Evolutionary conservation across 2,329 filamentous ascomycete genomes (phyloP).

Genomic region (Monilinia vaccinii-corymbosi): DNA sequence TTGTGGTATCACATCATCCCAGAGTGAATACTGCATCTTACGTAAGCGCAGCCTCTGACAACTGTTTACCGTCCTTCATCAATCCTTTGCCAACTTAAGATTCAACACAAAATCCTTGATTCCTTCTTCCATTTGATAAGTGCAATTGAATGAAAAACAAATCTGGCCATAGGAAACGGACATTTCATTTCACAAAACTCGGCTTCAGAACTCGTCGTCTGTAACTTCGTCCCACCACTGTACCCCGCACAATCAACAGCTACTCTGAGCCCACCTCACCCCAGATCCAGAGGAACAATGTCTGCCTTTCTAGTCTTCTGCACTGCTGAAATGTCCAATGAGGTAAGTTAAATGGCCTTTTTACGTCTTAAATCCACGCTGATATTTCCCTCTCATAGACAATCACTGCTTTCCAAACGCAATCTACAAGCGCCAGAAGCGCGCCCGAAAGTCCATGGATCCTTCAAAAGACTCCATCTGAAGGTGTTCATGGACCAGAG

Average conservation of each 20-base stretch:
- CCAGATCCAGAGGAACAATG: neutral
- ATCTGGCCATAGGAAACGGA: neutral
- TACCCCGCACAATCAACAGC: neutral
- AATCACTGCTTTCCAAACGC: neutral
- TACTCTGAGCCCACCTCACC: neutral
- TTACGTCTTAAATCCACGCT: neutral
- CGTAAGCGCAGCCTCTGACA: neutral
- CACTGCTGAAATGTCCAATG: neutral
- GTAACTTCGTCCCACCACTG: neutral
- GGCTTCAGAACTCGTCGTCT: neutral
- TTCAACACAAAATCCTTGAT: neutral
- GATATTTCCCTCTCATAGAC: neutral
- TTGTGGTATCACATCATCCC: neutral
- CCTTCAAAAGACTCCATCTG: neutral
- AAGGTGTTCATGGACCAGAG: neutral
- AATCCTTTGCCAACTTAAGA: neutral
- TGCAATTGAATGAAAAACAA: too few relatives aligned
- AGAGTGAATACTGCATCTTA: neutral
- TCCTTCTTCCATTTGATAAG: too few relatives aligned
- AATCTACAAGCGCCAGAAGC: neutral
- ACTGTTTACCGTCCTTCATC: neutral
- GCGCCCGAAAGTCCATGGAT: neutral
- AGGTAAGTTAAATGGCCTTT: neutral
- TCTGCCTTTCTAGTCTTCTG: neutral
- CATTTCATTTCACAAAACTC: neutral